Conservation (phyloP, 164 flowering plant genomes). For the Santalum album region DNA sequence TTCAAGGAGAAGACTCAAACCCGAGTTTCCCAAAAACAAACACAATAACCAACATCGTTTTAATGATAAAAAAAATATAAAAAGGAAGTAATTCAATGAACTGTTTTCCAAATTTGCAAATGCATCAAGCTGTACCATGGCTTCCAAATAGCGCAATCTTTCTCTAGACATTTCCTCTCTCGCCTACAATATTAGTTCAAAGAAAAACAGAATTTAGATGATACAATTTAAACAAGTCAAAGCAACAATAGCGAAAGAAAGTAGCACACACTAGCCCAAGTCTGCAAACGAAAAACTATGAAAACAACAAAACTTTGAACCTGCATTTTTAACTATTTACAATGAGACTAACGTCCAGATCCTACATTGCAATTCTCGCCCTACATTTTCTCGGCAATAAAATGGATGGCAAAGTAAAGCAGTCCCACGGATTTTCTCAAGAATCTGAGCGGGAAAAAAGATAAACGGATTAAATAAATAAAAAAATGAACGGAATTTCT, state of each 20-base stretch:
- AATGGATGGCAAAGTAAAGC: slow-evolving; percentile 10
- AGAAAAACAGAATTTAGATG: not conserved
- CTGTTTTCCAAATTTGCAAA: not conserved
- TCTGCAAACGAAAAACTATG: not conserved
- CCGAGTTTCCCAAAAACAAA: not conserved
- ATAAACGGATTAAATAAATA: too few relatives aligned
- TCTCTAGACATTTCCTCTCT: slow-evolving; percentile 92
- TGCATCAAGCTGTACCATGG: slow-evolving; percentile 41
- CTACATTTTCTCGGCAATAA: slow-evolving; percentile 6
- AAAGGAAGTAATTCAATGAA: too few relatives aligned
- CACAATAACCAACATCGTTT: not conserved
- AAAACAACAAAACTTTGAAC: not conserved
- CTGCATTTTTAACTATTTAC: too few relatives aligned
- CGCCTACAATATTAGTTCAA: slow-evolving; percentile 61
- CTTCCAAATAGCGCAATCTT: slow-evolving; percentile 86
- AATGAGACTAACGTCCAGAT: too few relatives aligned
- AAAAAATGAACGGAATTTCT: too few relatives aligned
- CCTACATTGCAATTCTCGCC: too few relatives aligned
- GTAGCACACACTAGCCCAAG: too few relatives aligned
- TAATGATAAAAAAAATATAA: too few relatives aligned
- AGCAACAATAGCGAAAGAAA: not conserved
- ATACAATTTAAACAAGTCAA: not conserved
- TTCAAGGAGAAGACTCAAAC: too few relatives aligned
- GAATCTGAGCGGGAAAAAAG: too few relatives aligned
- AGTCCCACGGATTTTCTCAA: too few relatives aligned